Evolutionary conservation across 225 moss, liverwort and hornwort species (phyloP).

Genomic region (Neckera pumila): DNA sequence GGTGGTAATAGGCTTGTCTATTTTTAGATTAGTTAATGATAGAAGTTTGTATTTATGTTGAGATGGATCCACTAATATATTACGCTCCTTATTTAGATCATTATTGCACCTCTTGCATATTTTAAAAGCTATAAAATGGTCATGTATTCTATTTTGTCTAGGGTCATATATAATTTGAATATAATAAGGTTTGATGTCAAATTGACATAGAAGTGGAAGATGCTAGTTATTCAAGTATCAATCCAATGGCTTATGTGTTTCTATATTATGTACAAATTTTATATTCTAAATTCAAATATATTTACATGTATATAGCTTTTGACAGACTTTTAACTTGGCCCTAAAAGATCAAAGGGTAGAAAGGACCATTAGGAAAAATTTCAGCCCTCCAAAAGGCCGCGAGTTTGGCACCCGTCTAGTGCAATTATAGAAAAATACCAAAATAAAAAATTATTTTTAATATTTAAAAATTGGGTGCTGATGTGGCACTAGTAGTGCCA

Average conservation of each 20-base stretch:
- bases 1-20: no score
- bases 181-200: background rate
- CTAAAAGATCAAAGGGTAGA: background rate
- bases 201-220: background rate
- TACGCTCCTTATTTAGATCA: background rate
- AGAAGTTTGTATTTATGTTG: no score
- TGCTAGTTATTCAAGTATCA: background rate
- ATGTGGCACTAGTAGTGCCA: no score
- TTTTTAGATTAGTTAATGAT: background rate
- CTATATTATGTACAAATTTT: background rate
- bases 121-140: background rate
- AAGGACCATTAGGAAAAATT: no score
- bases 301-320: accelerated
- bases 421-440: no score
- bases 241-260: background rate
- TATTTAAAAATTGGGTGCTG: no score
- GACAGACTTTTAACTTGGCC: accelerated
- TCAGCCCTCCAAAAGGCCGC: no score
- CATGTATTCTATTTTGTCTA: no score
- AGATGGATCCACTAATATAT: background rate
- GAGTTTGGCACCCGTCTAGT: no score
- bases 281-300: background rate
- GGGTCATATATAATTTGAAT: background rate
- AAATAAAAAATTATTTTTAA: no score
- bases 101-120: background rate